Evolutionary conservation across 148 eudicot species (phyloP).

Genomic region (Talinum fruticosum): DNA sequence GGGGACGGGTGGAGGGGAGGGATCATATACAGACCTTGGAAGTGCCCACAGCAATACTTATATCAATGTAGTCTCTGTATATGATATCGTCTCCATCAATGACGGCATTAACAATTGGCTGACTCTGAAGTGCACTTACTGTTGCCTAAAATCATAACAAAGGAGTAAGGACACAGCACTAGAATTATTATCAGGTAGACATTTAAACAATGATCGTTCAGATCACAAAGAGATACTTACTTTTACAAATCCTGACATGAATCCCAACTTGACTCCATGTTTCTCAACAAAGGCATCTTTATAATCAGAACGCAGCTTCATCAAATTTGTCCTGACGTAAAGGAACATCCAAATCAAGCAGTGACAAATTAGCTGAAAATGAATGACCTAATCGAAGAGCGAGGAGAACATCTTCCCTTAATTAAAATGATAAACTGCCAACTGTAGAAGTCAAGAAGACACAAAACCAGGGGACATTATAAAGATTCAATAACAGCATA

Average conservation of each 20-base stretch:
- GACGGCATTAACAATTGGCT: constrained; percentile 87
- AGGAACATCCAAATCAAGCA: not conserved
- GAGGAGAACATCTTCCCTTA: too few species aligned
- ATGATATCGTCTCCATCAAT: constrained; percentile 97
- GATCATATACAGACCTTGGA: constrained; percentile 96
- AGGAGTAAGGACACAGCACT: too few species aligned
- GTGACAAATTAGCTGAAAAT: too few species aligned
- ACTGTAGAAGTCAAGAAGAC: too few species aligned
- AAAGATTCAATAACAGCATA: too few species aligned
- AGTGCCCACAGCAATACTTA: constrained; percentile 98
- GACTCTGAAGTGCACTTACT: constrained; percentile 82
- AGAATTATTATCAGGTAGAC: too few species aligned
- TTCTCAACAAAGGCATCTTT: constrained; percentile 93
- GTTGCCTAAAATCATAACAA: constrained; percentile 56
- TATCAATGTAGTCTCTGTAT: constrained; percentile 85
- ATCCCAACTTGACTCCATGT: constrained; percentile 95
- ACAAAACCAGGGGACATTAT: too few species aligned
- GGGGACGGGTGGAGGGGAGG: too few species aligned
- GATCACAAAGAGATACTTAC: constrained; percentile 29
- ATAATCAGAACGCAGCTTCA: constrained; percentile 97
- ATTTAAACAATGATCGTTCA: not conserved
- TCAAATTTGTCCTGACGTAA: constrained; percentile 90
- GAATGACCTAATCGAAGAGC: not conserved
- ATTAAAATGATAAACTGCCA: too few species aligned
- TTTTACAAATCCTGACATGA: constrained; percentile 96